Evolutionary conservation across 345 rosid genomes (phyloP), one percentile per base, ranked within the genome.

Genomic region (Populus alba): DNA sequence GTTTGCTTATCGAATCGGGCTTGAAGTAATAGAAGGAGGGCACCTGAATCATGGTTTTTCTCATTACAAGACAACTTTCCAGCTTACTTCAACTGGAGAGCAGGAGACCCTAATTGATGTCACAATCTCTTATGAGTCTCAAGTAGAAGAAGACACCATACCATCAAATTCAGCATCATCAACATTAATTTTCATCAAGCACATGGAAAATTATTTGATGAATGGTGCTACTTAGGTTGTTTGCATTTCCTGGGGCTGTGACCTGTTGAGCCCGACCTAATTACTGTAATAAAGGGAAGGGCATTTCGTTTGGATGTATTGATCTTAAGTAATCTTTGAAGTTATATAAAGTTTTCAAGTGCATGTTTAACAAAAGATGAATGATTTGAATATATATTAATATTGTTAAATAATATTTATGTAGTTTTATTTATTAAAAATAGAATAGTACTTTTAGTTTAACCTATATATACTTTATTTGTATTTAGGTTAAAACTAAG

Each of bases 1-100:
- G 10, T 66, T 74, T 16, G 1, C 13, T 73, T 86, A 80, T 69
- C 62, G 75, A 76, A 49, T 76, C 18, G 55, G 59, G 6, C 25
- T 86, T 31, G 73, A 82, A 67, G 89, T 85, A 16, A 71, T 81
- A 6, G 86, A 82, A 82, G 86, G 87, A 66, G 85, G 89, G 10
- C 84, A 81, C 68, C 86, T 86, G 16, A 68, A 75, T 49, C 81
- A 43, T 18, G 86, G 84, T 9, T 86, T 88, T 72, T 80, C 82
- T 45, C 73, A 68, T 35, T 84, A 79, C 70, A 80, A 31, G 62
- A 77, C 83, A 12, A 76, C 75, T 57, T 81, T 86, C 55, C 85
- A 82, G 37, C 76, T 88, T 31, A 80, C 82, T 65, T 41, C 69
- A 35, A 66, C 29, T 22, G 81, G 73, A n/a, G 78, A 84, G 43